Conservation (phyloP, 345 rosid genomes). For the Moricandia arvensis region DNA sequence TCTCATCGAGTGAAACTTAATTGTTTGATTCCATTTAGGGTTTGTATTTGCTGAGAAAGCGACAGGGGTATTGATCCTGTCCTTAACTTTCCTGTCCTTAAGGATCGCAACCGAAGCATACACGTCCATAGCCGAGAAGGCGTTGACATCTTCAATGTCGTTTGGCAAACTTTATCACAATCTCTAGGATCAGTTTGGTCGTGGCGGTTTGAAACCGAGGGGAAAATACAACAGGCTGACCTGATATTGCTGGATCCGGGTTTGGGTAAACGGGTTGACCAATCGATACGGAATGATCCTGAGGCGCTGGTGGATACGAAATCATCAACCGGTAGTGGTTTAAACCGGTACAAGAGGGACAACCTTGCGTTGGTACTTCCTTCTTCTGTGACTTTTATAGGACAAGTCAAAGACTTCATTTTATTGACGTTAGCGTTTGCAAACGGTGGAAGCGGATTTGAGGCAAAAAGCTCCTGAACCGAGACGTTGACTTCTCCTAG, state of each 20-base stretch:
- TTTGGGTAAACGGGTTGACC: slow-evolving; percentile 9
- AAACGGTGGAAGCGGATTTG: slow-evolving; percentile 27
- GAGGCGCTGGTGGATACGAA: slow-evolving; percentile 5
- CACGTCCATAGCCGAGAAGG: slow-evolving; percentile 66
- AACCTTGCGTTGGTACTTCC: slow-evolving; percentile 57
- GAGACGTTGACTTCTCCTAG: slow-evolving; percentile 66
- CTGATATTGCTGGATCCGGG: slow-evolving; percentile 1
- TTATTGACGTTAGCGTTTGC: slow-evolving; percentile 28
- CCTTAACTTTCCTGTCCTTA: slow-evolving; percentile 41
- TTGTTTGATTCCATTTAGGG: slow-evolving; percentile 64
- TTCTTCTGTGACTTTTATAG: slow-evolving; percentile 44
- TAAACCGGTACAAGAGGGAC: slow-evolving; percentile 55
- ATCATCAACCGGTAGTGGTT: slow-evolving; percentile 21
- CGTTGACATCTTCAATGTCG: slow-evolving; percentile 56
- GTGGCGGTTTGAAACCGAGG: slow-evolving; percentile 26
- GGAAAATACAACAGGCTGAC: slow-evolving; percentile 9
- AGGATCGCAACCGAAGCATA: slow-evolving; percentile 55
- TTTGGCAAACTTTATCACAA: slow-evolving; percentile 57
- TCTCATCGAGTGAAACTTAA: slow-evolving; percentile 52
- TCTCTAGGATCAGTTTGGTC: slow-evolving; percentile 48
- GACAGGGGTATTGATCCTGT: slow-evolving; percentile 46
- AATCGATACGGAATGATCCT: background rate
- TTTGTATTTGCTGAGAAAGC: slow-evolving; percentile 45
- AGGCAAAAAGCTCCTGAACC: slow-evolving; percentile 57
- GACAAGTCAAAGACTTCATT: slow-evolving; percentile 44